Conservation (phyloP, 164 flowering plant species). For the Macadamia integrifolia region DNA sequence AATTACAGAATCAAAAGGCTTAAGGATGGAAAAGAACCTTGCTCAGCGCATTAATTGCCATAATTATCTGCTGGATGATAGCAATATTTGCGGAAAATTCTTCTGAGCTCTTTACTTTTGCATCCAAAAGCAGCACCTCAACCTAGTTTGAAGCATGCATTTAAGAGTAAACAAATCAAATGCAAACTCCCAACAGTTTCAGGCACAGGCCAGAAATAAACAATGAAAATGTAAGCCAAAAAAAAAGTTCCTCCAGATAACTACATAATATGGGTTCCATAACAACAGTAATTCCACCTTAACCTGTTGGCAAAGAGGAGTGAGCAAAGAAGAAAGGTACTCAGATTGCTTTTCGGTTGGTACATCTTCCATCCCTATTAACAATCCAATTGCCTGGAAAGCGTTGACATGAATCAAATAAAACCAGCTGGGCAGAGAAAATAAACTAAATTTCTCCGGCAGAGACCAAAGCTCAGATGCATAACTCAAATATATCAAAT, state of each 20-base stretch:
- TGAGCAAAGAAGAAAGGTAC: conserved; percentile 78
- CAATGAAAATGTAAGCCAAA: too few relatives aligned
- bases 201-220: background rate
- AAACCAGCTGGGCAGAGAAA: background rate
- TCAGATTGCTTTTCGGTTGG: conserved; percentile 78
- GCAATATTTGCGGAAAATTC: conserved; percentile 50
- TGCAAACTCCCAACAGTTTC: background rate
- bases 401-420: conserved; percentile 4
- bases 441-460: background rate
- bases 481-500: background rate
- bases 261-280: background rate
- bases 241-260: background rate
- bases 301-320: conserved; percentile 97
- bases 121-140: conserved; percentile 49
- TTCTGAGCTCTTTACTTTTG: conserved; percentile 42
- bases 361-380: conserved; percentile 96
- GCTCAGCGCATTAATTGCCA: conserved; percentile 95
- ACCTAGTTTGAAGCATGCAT: conserved; percentile 46
- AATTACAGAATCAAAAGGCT: background rate
- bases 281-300: conserved; percentile 6
- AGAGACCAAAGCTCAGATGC: background rate
- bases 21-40: conserved; percentile 47
- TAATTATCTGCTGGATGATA: conserved; percentile 65
- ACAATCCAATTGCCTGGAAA: conserved; percentile 83
- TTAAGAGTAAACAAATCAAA: conserved; percentile 3